These are phyloP conservation scores for Tagetes patula DNA, from an alignment of 129 eudicot species.

Conservation along the genomic window DNA sequence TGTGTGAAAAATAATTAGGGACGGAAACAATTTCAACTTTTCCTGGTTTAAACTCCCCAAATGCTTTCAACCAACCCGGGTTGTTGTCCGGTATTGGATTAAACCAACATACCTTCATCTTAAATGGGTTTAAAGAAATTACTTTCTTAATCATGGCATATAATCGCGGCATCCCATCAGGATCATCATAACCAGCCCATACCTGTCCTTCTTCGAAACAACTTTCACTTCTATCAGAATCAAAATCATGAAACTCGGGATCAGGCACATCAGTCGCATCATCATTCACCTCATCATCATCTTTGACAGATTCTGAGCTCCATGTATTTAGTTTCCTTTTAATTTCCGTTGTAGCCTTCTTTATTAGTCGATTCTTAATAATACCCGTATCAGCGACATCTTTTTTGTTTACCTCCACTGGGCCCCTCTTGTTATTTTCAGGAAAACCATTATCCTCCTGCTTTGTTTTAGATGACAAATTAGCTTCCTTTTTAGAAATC, in stretches of 20 bases:
- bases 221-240: slow-evolving; percentile 45
- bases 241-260: slow-evolving; percentile 70
- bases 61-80: slow-evolving; percentile 38
- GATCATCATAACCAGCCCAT: slow-evolving; percentile 74
- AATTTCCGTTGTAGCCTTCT: slow-evolving; percentile 59
- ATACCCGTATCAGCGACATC: slow-evolving; percentile 15
- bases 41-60: slow-evolving; percentile 68
- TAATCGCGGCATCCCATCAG: slow-evolving; percentile 83
- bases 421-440: slow-evolving; percentile 9
- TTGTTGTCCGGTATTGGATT: slow-evolving; percentile 33
- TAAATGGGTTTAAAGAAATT: slow-evolving; percentile 59
- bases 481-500: slow-evolving; percentile 36
- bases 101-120: slow-evolving; percentile 68
- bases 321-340: slow-evolving; percentile 40
- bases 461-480: slow-evolving; percentile 32
- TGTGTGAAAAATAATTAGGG: slow-evolving; percentile 67
- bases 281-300: background rate
- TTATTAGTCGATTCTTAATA: slow-evolving; percentile 42
- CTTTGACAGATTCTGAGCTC: slow-evolving; percentile 34
- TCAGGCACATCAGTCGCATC: slow-evolving; percentile 48
- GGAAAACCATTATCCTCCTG: slow-evolving; percentile 26
- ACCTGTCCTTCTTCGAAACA: slow-evolving; percentile 62
- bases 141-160: slow-evolving; percentile 65
- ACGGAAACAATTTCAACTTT: slow-evolving; percentile 37
- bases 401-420: slow-evolving; percentile 22